phyloP scores from a whole-genome alignment of 1,284 basidiomycete species.

The Tylopilus sp. region DNA sequence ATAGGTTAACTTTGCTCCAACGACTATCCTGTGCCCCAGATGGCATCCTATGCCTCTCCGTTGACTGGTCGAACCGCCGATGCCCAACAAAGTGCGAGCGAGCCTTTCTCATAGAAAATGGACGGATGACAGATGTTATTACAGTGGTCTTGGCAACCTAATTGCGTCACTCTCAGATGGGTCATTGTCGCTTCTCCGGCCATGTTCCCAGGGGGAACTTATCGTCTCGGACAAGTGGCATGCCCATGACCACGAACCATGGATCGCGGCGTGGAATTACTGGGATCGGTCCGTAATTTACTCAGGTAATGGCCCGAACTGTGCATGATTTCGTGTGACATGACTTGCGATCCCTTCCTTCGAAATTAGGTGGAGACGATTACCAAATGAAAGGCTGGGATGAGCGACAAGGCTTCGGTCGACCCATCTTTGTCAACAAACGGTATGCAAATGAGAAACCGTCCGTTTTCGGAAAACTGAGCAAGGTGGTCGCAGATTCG shows the following conservation, averaged over 20 bases:
- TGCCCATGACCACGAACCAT: conserved; percentile 93
- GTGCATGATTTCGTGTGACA: not conserved
- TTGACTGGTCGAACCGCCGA: conserved; percentile 82
- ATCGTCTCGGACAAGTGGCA: conserved; percentile 61
- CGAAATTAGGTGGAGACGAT: conserved; percentile 83
- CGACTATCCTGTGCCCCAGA: conserved; percentile 55
- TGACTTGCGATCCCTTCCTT: conserved; percentile 1
- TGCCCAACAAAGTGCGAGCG: conserved; percentile 30
- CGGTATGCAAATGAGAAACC: conserved; percentile 41
- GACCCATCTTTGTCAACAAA: conserved; percentile 72
- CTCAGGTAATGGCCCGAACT: conserved; percentile 57
- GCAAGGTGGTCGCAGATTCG: conserved; percentile 48
- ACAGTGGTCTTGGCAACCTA: conserved; percentile 52
- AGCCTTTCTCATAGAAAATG: conserved; percentile 1
- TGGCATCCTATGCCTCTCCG: conserved; percentile 73
- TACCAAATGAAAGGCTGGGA: conserved; percentile 92
- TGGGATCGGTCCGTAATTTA: conserved; percentile 78
- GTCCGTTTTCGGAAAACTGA: conserved; percentile 1
- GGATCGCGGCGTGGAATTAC: conserved; percentile 90
- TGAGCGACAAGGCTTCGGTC: conserved; percentile 57
- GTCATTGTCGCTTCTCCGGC: conserved; percentile 57
- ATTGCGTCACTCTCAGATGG: conserved; percentile 82
- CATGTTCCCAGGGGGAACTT: conserved; percentile 42
- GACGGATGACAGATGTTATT: not conserved
- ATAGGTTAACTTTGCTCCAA: conserved; percentile 43